These are phyloP conservation scores for Ambrosia artemisiifolia DNA, from an alignment of 129 eudicot genomes.

Conservation along the genomic window DNA sequence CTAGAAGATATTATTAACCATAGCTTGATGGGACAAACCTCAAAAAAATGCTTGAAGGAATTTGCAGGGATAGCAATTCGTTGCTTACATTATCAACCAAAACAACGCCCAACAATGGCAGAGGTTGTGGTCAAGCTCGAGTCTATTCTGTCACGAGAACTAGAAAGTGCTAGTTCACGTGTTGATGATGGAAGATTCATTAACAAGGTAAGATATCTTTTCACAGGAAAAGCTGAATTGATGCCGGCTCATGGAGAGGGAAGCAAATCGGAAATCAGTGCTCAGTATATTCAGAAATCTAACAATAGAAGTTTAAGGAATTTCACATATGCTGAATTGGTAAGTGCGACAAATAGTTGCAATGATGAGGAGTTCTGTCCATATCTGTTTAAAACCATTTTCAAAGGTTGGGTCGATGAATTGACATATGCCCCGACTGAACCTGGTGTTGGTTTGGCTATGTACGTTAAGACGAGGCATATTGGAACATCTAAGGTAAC, in stretches of 20 bases:
- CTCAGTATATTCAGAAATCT: neutral
- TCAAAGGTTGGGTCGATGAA: conserved; percentile 35
- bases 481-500: conserved; percentile 3
- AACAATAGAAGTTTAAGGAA: neutral
- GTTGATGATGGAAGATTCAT: conserved; percentile 15
- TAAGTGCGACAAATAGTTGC: conserved; percentile 27
- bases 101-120: conserved; percentile 32
- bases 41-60: conserved; percentile 24
- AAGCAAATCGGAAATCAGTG: neutral
- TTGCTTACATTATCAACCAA: conserved; percentile 28
- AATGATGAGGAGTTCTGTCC: neutral
- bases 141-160: conserved; percentile 20
- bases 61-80: conserved; percentile 18
- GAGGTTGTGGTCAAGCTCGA: conserved; percentile 38
- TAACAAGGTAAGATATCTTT: conserved; percentile 11
- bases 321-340: conserved; percentile 23
- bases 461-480: conserved; percentile 15
- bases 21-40: conserved; percentile 17
- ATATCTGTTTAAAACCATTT: neutral
- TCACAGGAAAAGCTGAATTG: neutral
- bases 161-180: neutral
- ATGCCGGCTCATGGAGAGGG: neutral
- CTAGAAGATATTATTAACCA: conserved; percentile 15
- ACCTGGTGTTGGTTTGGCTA: conserved; percentile 23
- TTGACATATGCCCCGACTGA: conserved; percentile 28